Base-by-base conservation (phyloP, 2,329 filamentous ascomycete genomes). In the Seiridium cupressi region DNA sequence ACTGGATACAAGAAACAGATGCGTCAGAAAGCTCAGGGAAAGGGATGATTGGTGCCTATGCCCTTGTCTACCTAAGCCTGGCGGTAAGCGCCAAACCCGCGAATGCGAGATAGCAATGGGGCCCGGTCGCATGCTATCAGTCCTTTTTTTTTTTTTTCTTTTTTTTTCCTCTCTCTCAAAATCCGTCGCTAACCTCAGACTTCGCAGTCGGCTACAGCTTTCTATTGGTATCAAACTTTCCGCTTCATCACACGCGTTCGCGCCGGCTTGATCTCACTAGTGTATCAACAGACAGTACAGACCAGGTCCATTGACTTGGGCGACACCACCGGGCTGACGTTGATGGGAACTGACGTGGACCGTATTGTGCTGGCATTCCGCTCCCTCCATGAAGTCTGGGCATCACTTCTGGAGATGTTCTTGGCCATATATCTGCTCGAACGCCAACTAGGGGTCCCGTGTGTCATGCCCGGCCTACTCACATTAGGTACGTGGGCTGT, bases 281-380 rank as follows among this genome's bases (percentile, higher is more conserved):
- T 72, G 5, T 72, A 69, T 36, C 65, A 66, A 44, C 58, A 63
- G 35, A 62, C 63, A 1, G 44, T 70, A 0, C 31, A 64, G 2
- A 61, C 62, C 4, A 61, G 64, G 48, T 62, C 62, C 5, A 64
- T 62, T 3, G 69, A 72, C 38, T 49, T 60, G 0, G 65, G 66
- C 34, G 68, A 66, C 8, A 66, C 68, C 13, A 65, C 67, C 2
- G 72, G 69, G 3, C 55, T 75, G 10, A 65, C 72, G 0, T 59
- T 75, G 0, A 74, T 75, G 70, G 70, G 72, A 6, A 71, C 72
- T 1, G 73, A 74, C 51, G 62, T 73, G 1, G 70, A 72, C 44
- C 70, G 70, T 1, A 71, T 74, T 32, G 60, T 62, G 13, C 47
- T 44, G 1, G 60, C 58, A 3, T 61, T 72, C 48, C 40, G 59